Percentiles rank a stretch among this genome's conserved stretches.
phyloP scores from a whole-genome alignment of 495 filamentous ascomycete genomes.

The Clohesyomyces aquaticus region DNA sequence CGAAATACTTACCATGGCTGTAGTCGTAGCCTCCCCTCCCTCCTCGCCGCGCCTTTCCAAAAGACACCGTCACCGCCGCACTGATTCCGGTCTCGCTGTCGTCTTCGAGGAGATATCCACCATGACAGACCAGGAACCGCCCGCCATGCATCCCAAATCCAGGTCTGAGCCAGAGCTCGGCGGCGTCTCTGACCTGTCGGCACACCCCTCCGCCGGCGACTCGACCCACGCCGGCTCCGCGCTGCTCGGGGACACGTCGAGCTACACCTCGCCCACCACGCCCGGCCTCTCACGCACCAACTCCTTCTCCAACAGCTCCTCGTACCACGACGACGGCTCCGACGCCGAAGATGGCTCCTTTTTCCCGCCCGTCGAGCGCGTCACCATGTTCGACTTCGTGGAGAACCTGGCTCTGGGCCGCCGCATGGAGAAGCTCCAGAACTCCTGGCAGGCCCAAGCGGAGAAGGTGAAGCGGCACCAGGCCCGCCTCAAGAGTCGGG shows the following conservation, averaged over 20 bases:
- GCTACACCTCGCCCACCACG: slow-evolving; percentile 51
- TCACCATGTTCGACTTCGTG: slow-evolving; percentile 89
- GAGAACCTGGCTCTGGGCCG: slow-evolving; percentile 91
- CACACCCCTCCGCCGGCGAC: slow-evolving; percentile 32
- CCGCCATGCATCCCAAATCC: slow-evolving; percentile 30
- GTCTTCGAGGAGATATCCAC: slow-evolving; percentile 29
- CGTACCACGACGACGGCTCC: slow-evolving; percentile 48
- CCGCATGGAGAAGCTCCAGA: slow-evolving; percentile 85
- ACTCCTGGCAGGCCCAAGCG: slow-evolving; percentile 74
- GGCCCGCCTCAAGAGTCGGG: slow-evolving; percentile 68
- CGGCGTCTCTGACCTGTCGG: slow-evolving; percentile 33
- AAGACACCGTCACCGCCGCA: slow-evolving; percentile 32
- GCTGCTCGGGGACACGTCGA: slow-evolving; percentile 23
- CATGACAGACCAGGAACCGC: slow-evolving; percentile 42
- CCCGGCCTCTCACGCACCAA: slow-evolving; percentile 67
- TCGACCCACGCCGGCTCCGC: slow-evolving; percentile 31
- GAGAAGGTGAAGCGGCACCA: slow-evolving; percentile 82
- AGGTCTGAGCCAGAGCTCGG: slow-evolving; percentile 42
- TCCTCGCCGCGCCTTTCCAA: slow-evolving; percentile 30
- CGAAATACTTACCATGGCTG: slow-evolving; percentile 36
- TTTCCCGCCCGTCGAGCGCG: slow-evolving; percentile 84
- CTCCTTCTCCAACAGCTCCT: slow-evolving; percentile 66
- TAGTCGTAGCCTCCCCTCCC: no score
- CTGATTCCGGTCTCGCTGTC: slow-evolving; percentile 23
- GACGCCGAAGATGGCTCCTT: slow-evolving; percentile 82